A percentile compares a stretch with the other conserved stretches of the same genome.
These are phyloP conservation scores for Boletus mariae DNA, from an alignment of 1,284 basidiomycete species.

Conservation along the genomic window DNA sequence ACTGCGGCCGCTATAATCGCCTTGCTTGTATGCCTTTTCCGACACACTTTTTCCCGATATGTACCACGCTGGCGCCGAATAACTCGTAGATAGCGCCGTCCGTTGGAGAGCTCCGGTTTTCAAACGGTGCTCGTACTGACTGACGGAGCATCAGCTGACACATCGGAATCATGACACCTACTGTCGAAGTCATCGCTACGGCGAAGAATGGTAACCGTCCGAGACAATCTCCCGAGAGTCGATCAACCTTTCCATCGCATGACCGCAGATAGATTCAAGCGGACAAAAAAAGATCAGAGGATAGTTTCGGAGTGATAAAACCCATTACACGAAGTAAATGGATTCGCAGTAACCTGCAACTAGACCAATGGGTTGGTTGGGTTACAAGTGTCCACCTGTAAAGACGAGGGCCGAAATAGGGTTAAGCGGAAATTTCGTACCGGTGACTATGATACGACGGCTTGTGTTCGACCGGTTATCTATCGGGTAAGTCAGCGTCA, in stretches of 20 bases:
- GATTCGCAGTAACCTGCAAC: constrained; percentile 4
- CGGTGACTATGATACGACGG: constrained; percentile 8
- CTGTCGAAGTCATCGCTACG: constrained; percentile 1
- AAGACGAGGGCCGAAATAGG: not conserved
- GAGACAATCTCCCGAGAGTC: constrained; percentile 1
- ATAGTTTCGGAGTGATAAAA: not conserved
- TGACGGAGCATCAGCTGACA: constrained; percentile 1
- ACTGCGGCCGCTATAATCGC: not conserved
- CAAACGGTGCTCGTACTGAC: constrained; percentile 4
- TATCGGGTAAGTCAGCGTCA: not conserved
- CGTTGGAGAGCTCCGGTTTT: constrained; percentile 21
- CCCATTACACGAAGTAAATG: constrained; percentile 12
- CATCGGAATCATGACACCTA: constrained; percentile 4
- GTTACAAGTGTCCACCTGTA: not conserved
- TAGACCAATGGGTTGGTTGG: not conserved
- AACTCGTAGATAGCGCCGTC: not conserved
- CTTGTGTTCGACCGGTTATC: constrained; percentile 12
- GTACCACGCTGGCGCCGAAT: not conserved
- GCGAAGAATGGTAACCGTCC: not conserved
- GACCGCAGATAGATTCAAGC: not conserved
- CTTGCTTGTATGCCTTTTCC: not conserved
- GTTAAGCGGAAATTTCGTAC: constrained; percentile 5
- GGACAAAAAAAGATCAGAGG: not conserved
- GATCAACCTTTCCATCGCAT: not conserved
- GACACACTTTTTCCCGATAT: not conserved